Conservation (phyloP, 2,329 filamentous ascomycete species). For the Fusarium haematococcum region DNA sequence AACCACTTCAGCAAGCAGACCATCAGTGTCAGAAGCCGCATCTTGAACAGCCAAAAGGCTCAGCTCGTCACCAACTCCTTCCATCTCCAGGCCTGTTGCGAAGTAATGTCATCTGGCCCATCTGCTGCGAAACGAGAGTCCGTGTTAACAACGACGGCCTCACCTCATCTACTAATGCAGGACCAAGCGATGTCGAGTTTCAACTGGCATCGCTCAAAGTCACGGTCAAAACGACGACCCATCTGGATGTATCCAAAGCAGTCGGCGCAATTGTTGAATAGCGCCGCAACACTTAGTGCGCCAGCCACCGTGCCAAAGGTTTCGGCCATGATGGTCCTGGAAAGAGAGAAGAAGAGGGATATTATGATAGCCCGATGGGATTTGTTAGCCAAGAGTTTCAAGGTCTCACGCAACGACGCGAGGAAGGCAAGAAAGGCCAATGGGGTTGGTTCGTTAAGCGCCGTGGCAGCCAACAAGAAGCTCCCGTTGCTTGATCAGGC, state of each 20-base stretch:
- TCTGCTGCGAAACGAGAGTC: slow-evolving; percentile 38
- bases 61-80: too few relatives aligned
- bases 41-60: slow-evolving; percentile 27
- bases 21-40: slow-evolving; percentile 8
- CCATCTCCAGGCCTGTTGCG: too few relatives aligned
- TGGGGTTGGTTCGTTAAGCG: neutral
- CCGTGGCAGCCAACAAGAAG: neutral
- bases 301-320: slow-evolving; percentile 44
- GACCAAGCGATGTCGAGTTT: slow-evolving; percentile 45
- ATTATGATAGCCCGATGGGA: neutral
- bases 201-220: slow-evolving; percentile 50
- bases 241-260: slow-evolving; percentile 56
- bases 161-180: slow-evolving; percentile 51
- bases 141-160: slow-evolving; percentile 46
- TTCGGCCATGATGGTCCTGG: neutral
- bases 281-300: slow-evolving; percentile 48
- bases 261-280: slow-evolving; percentile 54
- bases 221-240: slow-evolving; percentile 48
- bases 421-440: neutral
- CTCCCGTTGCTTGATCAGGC: neutral
- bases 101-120: neutral
- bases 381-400: neutral
- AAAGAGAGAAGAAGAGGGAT: neutral
- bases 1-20: slow-evolving; percentile 10
- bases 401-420: neutral